These are phyloP conservation scores for Polygonum aviculare DNA, from an alignment of 148 eudicot genomes.

Conservation along the genomic window DNA sequence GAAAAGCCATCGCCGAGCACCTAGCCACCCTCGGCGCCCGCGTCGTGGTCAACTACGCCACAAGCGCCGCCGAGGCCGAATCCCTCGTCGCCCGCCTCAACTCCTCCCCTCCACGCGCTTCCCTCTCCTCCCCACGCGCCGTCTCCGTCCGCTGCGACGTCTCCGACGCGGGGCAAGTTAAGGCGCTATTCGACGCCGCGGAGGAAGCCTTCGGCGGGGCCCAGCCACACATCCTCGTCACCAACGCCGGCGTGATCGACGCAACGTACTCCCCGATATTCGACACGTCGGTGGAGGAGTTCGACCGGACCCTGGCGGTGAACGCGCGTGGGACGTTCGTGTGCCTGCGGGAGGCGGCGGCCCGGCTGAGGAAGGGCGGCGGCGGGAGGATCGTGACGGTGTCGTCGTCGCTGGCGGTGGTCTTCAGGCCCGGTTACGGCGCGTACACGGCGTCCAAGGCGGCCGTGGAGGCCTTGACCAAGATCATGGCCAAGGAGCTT, in stretches of 20 bases:
- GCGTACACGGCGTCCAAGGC: slow-evolving; percentile 29
- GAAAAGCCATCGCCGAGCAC: slow-evolving; percentile 32
- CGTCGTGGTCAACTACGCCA: slow-evolving; percentile 35
- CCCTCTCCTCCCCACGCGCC: not conserved
- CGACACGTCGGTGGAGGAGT: not conserved
- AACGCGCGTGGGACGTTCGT: not conserved
- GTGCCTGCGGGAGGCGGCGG: slow-evolving; percentile 10
- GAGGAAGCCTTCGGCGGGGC: not conserved
- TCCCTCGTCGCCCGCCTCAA: not conserved
- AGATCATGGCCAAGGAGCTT: no score
- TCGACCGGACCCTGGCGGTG: not conserved
- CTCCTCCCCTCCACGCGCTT: not conserved
- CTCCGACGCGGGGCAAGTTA: not conserved
- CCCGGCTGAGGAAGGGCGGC: slow-evolving; percentile 23
- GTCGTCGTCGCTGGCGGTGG: slow-evolving; percentile 29
- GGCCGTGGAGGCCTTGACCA: no score
- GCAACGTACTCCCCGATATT: not conserved
- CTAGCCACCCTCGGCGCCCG: slow-evolving; percentile 42
- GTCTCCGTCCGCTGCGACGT: not conserved
- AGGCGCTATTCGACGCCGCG: not conserved
- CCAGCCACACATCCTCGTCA: not conserved
- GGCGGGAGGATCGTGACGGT: slow-evolving; percentile 32
- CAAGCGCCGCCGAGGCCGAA: slow-evolving; percentile 7
- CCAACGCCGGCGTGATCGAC: not conserved
- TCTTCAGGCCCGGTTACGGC: slow-evolving; percentile 25